These are phyloP conservation scores for Globisporangium acanthophoron DNA, from an alignment of 352 stramenopile species.

Conservation along the genomic window DNA sequence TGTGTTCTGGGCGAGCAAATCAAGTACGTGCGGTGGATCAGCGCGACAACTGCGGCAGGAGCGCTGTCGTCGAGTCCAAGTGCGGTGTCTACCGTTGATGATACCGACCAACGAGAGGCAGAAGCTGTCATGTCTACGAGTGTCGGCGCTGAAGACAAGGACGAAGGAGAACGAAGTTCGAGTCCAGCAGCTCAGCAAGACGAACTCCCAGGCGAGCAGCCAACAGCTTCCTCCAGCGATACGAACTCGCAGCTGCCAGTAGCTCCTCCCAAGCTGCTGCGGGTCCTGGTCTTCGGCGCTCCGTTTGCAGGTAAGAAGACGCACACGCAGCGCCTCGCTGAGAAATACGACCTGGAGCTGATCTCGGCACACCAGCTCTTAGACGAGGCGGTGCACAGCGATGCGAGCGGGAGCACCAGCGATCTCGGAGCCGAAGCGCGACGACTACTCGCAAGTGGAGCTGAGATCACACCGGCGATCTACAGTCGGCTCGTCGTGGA, in stretches of 20 bases:
- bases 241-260: background rate
- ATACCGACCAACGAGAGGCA: background rate
- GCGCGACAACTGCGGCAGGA: conserved; percentile 5
- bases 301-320: conserved; percentile 61
- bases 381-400: conserved; percentile 20
- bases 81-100: background rate
- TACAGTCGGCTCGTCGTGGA: conserved; percentile 55
- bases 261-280: conserved; percentile 16
- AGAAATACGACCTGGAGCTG: conserved; percentile 41
- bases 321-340: conserved; percentile 38
- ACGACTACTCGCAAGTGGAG: conserved; percentile 24
- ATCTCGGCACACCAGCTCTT: conserved; percentile 51
- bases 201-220: background rate
- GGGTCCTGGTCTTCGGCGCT: conserved; percentile 51
- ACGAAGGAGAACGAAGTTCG: background rate
- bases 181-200: background rate
- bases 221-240: background rate
- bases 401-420: conserved; percentile 3
- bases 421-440: conserved; percentile 24
- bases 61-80: background rate
- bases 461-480: conserved; percentile 33
- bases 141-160: background rate
- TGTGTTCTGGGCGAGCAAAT: conserved; percentile 52
- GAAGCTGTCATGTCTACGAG: background rate
- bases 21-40: conserved; percentile 61